Base-by-base conservation (phyloP, 352 stramenopile species). In the Phytopythium vexans region DNA sequence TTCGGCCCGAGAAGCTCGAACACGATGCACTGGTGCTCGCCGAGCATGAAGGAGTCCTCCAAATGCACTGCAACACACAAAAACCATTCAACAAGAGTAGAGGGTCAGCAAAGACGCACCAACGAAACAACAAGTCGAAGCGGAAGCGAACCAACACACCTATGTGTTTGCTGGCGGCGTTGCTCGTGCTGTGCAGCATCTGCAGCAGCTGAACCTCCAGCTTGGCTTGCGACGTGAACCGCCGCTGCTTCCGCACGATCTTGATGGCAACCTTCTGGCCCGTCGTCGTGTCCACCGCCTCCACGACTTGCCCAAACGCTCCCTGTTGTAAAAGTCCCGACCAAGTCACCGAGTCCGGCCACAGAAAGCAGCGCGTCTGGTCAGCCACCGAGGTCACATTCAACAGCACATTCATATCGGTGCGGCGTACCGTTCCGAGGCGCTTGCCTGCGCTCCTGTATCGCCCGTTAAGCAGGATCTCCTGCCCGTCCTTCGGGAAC, bases 191-290 rank as follows among this genome's bases (percentile, higher is more conserved):
- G 49, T 94, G 86, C 14, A 99, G 77, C 56, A 88, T 72, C 49
- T 96, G 77, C 50, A 99, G 70, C 16, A 99, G 89, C 47, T 82
- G 82, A 61, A 99, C 98, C 74, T 99, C 97, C 8, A 89, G 98
- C 80, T 97, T 92, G 6, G 97, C 97, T 65, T 99, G 97, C 47
- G 93, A 72, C 16, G 92, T 89, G 64, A 99, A 99, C 44, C 96
- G 89, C 62, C 97, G 97, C 59, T 98, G 98, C 65, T 94, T 98
- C 78, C 99, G 99, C 50, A 99, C 98, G 56, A 99, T 98, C 76
- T 99, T 99, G 64, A 99, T 98, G 8, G 96, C 96, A n/a, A 99
- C 95, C n/a, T 97, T 66, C 41, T 78, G 55, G 3, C 89, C 70
- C 1, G 81, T 96, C 54, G 83, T 50, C 8, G 79, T 74, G 58